Percentiles rank a stretch among this genome's conserved stretches.
Evolutionary conservation across 495 filamentous ascomycete genomes (phyloP).

Genomic region (Hypoxylon intermedium): DNA sequence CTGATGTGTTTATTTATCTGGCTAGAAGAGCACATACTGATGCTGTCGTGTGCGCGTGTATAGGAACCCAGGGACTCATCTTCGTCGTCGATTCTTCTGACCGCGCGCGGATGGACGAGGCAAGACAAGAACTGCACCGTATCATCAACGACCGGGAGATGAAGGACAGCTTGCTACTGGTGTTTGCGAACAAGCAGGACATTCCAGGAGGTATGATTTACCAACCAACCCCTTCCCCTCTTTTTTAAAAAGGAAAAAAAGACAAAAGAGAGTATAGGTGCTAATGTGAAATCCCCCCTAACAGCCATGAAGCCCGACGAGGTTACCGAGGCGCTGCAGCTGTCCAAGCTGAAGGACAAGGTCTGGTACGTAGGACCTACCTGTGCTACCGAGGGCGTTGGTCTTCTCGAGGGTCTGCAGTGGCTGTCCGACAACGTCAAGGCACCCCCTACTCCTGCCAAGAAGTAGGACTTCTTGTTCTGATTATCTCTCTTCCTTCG

Average conservation of each 20-base stretch:
- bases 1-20: neutral
- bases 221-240: neutral
- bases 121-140: slow-evolving; percentile 84
- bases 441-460: slow-evolving; percentile 62
- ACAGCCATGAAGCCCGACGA: slow-evolving; percentile 86
- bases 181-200: slow-evolving; percentile 99
- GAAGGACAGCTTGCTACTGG: slow-evolving; percentile 91
- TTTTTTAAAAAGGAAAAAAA: too few relatives aligned
- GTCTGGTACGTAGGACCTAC: slow-evolving; percentile 96
- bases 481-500: slow-evolving; percentile 17
- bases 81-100: slow-evolving; percentile 97
- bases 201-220: slow-evolving; percentile 73
- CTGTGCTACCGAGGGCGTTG: slow-evolving; percentile 91
- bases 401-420: slow-evolving; percentile 89
- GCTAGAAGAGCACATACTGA: neutral
- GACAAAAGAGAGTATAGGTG: too few relatives aligned
- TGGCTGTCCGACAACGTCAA: slow-evolving; percentile 97
- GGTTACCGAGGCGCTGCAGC: slow-evolving; percentile 82
- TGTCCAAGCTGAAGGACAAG: slow-evolving; percentile 87
- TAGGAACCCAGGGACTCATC: slow-evolving; percentile 94
- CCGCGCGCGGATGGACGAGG: slow-evolving; percentile 85
- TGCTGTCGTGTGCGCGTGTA: slow-evolving; percentile 15
- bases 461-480: slow-evolving; percentile 52
- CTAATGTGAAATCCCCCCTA: too few relatives aligned
- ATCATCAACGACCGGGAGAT: slow-evolving; percentile 98